These are phyloP conservation scores for Nyctanthes arbortristis DNA, from an alignment of 257 asterid species.

Conservation along the genomic window DNA sequence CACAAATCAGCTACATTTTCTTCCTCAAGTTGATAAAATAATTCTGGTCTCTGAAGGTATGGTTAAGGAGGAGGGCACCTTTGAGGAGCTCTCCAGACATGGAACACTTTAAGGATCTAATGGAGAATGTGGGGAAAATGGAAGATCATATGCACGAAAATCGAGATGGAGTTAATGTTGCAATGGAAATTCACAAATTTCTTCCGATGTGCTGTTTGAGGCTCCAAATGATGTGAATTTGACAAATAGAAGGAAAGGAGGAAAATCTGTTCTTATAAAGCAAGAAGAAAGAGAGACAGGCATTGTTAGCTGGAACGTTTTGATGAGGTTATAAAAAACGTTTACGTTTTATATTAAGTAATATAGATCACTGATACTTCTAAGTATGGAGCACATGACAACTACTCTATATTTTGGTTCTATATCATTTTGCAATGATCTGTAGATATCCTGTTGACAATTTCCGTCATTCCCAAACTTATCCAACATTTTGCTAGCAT, in stretches of 20 bases:
- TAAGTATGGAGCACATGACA: neutral
- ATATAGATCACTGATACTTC: constrained; percentile 3
- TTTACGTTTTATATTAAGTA: constrained; percentile 10
- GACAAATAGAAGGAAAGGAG: constrained; percentile 47
- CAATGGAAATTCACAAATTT: constrained; percentile 34
- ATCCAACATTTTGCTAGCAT: neutral
- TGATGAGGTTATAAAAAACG: constrained; percentile 51
- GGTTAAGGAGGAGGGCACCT: constrained; percentile 87
- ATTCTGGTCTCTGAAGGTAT: constrained; percentile 69
- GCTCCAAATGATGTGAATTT: constrained; percentile 42
- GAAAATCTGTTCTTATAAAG: constrained; percentile 72
- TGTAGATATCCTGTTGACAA: neutral
- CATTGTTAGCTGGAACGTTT: constrained; percentile 78
- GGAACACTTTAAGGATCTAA: constrained; percentile 65
- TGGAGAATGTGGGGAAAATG: constrained; percentile 88
- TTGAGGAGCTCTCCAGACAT: constrained; percentile 67
- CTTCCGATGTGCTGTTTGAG: constrained; percentile 33
- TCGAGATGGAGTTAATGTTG: constrained; percentile 37
- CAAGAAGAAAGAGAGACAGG: constrained; percentile 93
- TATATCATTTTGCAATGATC: neutral
- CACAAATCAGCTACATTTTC: constrained; percentile 87
- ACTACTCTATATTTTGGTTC: neutral
- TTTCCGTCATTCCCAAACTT: neutral
- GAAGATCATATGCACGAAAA: constrained; percentile 61
- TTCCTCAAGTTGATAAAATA: constrained; percentile 79